Base-by-base conservation (phyloP, 768 basidiomycete species). In the Suillus spraguei region DNA sequence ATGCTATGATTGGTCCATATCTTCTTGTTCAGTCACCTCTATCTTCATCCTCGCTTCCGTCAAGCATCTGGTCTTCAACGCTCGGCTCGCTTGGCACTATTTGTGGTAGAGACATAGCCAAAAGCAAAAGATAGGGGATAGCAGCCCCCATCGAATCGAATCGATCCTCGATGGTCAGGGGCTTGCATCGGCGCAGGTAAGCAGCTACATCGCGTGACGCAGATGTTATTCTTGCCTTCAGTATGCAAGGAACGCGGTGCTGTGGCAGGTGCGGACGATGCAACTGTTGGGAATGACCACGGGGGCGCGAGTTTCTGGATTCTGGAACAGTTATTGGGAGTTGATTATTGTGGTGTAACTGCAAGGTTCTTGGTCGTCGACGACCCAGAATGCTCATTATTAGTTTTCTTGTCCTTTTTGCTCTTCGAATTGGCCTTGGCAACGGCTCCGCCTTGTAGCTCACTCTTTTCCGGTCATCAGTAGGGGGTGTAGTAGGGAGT, bases 61-160 rank as follows among this genome's bases (percentile, higher is more conserved):
- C 94, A 22, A 89, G 71, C 11, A 95, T 70, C 76, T 95, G 95
- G 66, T 97, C 78, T 62, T 88, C 82, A 24, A 82, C 82, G 47
- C 81, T 80, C 6, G 92, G 84, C 61, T 92, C 89, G 54, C 86
- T 83, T 0, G 92, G 91, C 13, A 96, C 80, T 55, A 89, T 86
- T 3, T 83, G 80, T 0, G 92, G 91, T 35, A 95, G 80, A 24
- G 92, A 88, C 6, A 88, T 82, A 13, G 84, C 77, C 17, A 97
- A 81, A 54, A 86, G 86, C 36, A 90, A 76, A 24, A 94, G 85
- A 68, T 88, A 88, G 3, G 52, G 94, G 63, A 96, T 95, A 2
- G 95, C 93, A 5, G 94, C 94, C 32, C 93, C 94, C 87, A 95
- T 90, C 6, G 92, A 96, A 75, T 72, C 88, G 85, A 38, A 96